Percentiles rank a stretch among this genome's conserved stretches.
These are phyloP conservation scores for Rhizopogon rudus DNA, from an alignment of 768 basidiomycete species.

Conservation along the genomic window DNA sequence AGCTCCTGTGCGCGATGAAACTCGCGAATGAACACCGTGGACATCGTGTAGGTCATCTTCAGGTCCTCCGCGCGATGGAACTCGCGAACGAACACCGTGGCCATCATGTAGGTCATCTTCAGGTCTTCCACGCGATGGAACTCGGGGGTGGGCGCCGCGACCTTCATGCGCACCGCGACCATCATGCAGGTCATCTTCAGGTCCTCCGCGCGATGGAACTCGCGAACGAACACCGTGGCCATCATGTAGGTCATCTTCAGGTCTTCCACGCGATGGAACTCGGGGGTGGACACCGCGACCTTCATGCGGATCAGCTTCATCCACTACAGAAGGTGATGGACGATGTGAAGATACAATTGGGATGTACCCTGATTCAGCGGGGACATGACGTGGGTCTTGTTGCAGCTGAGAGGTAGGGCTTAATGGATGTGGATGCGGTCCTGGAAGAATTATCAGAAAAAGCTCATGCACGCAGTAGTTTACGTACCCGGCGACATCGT, in stretches of 20 bases:
- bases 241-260: neutral
- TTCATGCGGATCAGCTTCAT: neutral
- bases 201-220: conserved; percentile 8
- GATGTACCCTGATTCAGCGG: conserved; percentile 9
- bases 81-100: conserved; percentile 2
- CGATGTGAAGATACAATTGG: conserved; percentile 7
- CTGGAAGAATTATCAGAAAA: conserved; percentile 7
- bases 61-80: conserved; percentile 8
- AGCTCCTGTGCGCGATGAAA: conserved; percentile 7
- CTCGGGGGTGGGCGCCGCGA: neutral
- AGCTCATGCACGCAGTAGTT: neutral
- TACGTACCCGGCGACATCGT: conserved; percentile 12
- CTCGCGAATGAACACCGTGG: conserved; percentile 1
- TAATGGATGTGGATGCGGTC: conserved; percentile 2
- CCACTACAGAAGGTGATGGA: neutral
- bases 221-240: conserved; percentile 1
- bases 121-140: neutral
- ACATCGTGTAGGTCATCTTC: neutral
- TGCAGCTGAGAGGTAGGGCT: conserved; percentile 7
- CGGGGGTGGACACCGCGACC: neutral
- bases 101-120: neutral
- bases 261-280: conserved; percentile 8
- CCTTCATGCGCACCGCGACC: too few relatives aligned
- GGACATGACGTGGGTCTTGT: conserved; percentile 6
- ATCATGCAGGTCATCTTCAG: neutral